These are phyloP conservation scores for Bruguiera parviflora DNA, from an alignment of 345 rosid genomes.

Conservation along the genomic window DNA sequence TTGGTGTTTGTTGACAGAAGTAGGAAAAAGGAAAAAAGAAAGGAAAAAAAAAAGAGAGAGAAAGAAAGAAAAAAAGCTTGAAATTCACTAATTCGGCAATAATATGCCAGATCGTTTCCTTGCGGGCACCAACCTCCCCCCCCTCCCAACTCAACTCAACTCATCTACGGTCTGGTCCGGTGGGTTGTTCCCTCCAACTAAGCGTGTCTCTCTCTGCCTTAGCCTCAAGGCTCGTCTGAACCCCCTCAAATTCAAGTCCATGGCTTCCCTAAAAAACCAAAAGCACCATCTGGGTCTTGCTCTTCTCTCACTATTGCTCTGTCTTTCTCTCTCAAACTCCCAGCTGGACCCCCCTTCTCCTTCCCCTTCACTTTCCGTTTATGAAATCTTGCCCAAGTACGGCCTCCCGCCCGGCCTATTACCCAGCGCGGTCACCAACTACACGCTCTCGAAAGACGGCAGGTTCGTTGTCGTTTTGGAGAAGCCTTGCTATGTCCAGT, in stretches of 20 bases:
- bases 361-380: conserved; percentile 32
- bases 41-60: too few species aligned
- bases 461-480: conserved; percentile 49
- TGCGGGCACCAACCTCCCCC: too few species aligned
- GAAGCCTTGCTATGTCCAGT: conserved; percentile 56
- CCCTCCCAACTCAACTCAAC: too few species aligned
- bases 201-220: background rate
- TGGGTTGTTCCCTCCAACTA: background rate
- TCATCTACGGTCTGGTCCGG: too few species aligned
- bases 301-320: conserved; percentile 21
- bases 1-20: too few species aligned
- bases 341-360: conserved; percentile 8
- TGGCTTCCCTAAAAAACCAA: background rate
- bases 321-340: conserved; percentile 16
- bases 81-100: too few species aligned
- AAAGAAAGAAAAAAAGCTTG: too few species aligned
- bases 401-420: conserved; percentile 91
- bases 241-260: background rate
- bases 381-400: conserved; percentile 76
- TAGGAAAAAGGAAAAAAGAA: too few species aligned
- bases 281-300: conserved; percentile 1
- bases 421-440: conserved; percentile 54
- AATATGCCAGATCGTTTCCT: too few species aligned
- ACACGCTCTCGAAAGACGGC: conserved; percentile 63
- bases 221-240: background rate